These are phyloP conservation scores for Diaporthe australafricana DNA, from an alignment of 2,329 filamentous ascomycete genomes.

Conservation along the genomic window DNA sequence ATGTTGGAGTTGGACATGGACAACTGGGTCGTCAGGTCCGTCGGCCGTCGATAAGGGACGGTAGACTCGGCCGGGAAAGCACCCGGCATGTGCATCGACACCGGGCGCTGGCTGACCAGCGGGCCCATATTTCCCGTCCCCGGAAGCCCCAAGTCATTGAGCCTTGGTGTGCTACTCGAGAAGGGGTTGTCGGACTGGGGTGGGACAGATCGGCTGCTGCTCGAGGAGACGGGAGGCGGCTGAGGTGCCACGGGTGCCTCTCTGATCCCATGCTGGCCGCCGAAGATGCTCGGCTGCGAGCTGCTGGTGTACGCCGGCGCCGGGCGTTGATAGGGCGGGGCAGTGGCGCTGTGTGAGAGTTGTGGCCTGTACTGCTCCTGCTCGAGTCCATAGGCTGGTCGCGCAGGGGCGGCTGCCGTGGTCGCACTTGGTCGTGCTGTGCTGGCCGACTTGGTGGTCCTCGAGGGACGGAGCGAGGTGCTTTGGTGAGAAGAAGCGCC, in stretches of 20 bases:
- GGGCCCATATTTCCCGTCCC: neutral
- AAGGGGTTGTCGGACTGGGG: slow-evolving; percentile 4
- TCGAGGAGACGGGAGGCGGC: slow-evolving; percentile 22
- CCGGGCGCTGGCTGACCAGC: neutral
- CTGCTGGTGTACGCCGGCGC: slow-evolving; percentile 14
- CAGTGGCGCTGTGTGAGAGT: slow-evolving; percentile 25
- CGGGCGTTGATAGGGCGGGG: slow-evolving; percentile 14
- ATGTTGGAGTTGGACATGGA: slow-evolving; percentile 32
- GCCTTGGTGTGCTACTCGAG: neutral
- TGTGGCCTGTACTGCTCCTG: slow-evolving; percentile 26
- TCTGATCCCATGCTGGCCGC: slow-evolving; percentile 35
- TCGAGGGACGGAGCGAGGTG: slow-evolving; percentile 19
- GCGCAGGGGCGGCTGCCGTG: slow-evolving; percentile 10
- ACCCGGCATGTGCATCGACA: slow-evolving; percentile 31
- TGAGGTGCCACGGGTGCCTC: slow-evolving; percentile 29
- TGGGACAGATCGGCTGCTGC: slow-evolving; percentile 6
- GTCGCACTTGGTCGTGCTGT: slow-evolving; percentile 16
- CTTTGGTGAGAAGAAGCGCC: slow-evolving; percentile 28
- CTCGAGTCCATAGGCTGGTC: slow-evolving; percentile 29
- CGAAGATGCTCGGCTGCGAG: slow-evolving; percentile 34
- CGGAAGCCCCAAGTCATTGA: slow-evolving; percentile 1
- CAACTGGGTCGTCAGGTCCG: slow-evolving; percentile 31
- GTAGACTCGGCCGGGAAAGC: slow-evolving; percentile 33
- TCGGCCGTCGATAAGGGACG: slow-evolving; percentile 35
- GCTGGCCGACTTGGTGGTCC: slow-evolving; percentile 20